Evolutionary conservation across 495 filamentous ascomycete genomes (phyloP), one percentile per base, ranked within the genome.

Genomic region (Xylaria venustula): DNA sequence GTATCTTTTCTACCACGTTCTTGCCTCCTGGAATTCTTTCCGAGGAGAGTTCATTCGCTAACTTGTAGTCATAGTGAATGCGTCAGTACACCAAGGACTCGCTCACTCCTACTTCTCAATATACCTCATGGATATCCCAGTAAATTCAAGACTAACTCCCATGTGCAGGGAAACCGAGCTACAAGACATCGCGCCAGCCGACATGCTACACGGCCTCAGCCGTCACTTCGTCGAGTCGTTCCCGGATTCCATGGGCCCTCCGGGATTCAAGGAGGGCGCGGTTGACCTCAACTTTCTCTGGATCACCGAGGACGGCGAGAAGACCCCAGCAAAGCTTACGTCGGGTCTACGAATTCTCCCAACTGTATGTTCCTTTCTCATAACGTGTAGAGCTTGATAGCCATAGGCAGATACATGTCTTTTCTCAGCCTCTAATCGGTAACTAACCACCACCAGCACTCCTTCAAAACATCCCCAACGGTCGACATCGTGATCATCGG

Each of bases 401-500:
- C n/a, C n/a, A n/a, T n/a, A 34, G 5, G 37, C 37, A 40, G 37
- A 40, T 40, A 11, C 30, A 11, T 34, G 11, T 4, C 4, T 34
- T 34, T 34, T 5, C 5, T 34, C 11, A 34, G 30, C 30, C 5
- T 4, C 30, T 5, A 4, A 5, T 4, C 30, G 23, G 11, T 45
- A 20, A n/a, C 46, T 49, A 30, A 49, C 25, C 8, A 3, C 2
- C 52, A 19, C 15, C 51, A 68, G 56, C 53, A 70, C 51, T 51
- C 53, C 36, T 65, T 70, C 59, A 17, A 22, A 2, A 68, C 58
- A 32, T 70, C 58, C 32, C 67, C 67, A 22, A 22, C 59, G 14
- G 54, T 70, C 14, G 66, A 68, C 59, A 61, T 70, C 44, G 58
- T 65, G 11, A 28, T 70, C 30, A 49, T 70, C 49, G 67, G 67